Conservation (phyloP, 768 basidiomycete species). For the Hemileccinum impolitum region DNA sequence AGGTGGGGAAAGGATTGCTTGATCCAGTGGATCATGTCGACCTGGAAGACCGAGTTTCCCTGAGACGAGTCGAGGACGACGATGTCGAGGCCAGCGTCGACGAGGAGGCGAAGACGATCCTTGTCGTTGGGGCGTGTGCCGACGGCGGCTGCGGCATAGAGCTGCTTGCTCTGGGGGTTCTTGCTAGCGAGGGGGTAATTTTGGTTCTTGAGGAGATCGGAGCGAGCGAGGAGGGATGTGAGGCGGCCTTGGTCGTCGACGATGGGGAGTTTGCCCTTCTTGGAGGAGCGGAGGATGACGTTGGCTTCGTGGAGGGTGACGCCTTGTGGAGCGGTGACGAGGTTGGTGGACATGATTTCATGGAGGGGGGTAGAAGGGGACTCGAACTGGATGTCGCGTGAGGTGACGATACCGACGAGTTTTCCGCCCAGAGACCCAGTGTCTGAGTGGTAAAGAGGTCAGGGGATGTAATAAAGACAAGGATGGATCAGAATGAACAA, state of each 20-base stretch:
- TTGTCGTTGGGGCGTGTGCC: slow-evolving; percentile 89
- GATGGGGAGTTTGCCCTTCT: slow-evolving; percentile 96
- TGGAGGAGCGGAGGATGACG: slow-evolving; percentile 89
- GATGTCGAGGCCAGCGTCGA: slow-evolving; percentile 93
- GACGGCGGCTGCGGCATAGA: slow-evolving; percentile 93
- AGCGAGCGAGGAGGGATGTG: slow-evolving; percentile 86
- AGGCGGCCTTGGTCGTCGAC: slow-evolving; percentile 65
- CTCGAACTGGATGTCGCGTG: slow-evolving; percentile 94
- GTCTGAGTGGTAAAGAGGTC: slow-evolving; percentile 48
- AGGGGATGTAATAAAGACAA: slow-evolving; percentile 13
- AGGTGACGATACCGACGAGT: slow-evolving; percentile 94
- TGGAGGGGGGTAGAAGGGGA: slow-evolving; percentile 59
- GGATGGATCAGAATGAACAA: slow-evolving; percentile 16
- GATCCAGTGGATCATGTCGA: slow-evolving; percentile 94
- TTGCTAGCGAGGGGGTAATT: slow-evolving; percentile 95
- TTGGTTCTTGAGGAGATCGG: slow-evolving; percentile 96
- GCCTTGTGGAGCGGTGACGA: slow-evolving; percentile 85
- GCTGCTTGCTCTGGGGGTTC: slow-evolving; percentile 85
- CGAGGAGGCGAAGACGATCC: slow-evolving; percentile 80
- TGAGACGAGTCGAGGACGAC: slow-evolving; percentile 95
- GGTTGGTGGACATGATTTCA: slow-evolving; percentile 84
- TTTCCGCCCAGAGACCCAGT: slow-evolving; percentile 84
- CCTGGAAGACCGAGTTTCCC: slow-evolving; percentile 91
- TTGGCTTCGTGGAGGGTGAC: slow-evolving; percentile 92
- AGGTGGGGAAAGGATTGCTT: slow-evolving; percentile 81